These are phyloP conservation scores for Chaetomium fimeti DNA, from an alignment of 495 filamentous ascomycete genomes.

Conservation along the genomic window DNA sequence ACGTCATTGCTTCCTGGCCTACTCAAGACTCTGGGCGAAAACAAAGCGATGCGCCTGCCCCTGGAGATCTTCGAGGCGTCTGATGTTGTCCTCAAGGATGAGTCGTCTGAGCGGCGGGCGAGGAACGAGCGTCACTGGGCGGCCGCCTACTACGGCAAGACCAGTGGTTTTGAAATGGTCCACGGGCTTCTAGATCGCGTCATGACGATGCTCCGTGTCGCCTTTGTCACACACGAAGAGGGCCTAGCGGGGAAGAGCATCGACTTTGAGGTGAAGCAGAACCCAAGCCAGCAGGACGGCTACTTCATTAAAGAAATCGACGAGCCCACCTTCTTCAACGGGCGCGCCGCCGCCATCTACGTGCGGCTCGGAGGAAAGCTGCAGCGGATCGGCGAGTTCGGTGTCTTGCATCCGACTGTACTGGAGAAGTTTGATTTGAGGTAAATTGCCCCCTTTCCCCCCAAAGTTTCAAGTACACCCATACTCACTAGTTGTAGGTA, in stretches of 20 bases:
- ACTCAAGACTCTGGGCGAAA: slow-evolving; percentile 93
- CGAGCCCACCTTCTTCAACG: slow-evolving; percentile 86
- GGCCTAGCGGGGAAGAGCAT: slow-evolving; percentile 55
- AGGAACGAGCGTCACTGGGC: slow-evolving; percentile 93
- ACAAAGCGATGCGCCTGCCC: slow-evolving; percentile 83
- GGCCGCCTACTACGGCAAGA: slow-evolving; percentile 92
- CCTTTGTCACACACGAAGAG: slow-evolving; percentile 74
- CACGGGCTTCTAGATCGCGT: slow-evolving; percentile 91
- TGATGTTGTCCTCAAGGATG: slow-evolving; percentile 88
- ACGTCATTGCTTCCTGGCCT: slow-evolving; percentile 86
- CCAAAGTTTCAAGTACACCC: background rate
- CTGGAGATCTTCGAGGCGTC: slow-evolving; percentile 92
- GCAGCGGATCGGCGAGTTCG: slow-evolving; percentile 77
- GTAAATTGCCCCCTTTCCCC: slow-evolving; percentile 45
- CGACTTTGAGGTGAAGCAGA: slow-evolving; percentile 51
- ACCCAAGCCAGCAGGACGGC: slow-evolving; percentile 54
- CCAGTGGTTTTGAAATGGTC: slow-evolving; percentile 92
- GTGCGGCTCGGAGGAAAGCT: slow-evolving; percentile 68
- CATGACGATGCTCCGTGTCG: slow-evolving; percentile 85
- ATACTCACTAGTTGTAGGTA: slow-evolving; percentile 55
- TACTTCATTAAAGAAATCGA: slow-evolving; percentile 95
- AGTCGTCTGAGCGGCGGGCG: slow-evolving; percentile 71
- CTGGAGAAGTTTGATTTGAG: slow-evolving; percentile 90
- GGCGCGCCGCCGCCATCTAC: slow-evolving; percentile 81
- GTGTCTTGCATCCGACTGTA: slow-evolving; percentile 89